These are phyloP conservation scores for Calocybe gambosa DNA, from an alignment of 1,284 basidiomycete genomes.

Conservation along the genomic window DNA sequence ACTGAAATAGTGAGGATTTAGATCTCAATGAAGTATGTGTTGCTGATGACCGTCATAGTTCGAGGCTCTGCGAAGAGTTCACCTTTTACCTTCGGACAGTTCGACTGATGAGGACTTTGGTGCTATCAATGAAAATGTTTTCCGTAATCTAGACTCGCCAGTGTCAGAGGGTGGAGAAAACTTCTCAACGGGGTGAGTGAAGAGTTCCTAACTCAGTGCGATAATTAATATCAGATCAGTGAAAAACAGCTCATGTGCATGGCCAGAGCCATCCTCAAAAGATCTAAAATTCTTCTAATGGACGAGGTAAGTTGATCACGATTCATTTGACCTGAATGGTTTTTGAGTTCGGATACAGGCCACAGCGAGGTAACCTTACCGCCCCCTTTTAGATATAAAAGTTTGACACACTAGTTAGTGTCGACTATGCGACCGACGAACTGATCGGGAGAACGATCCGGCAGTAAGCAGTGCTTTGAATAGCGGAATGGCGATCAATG, in stretches of 20 bases:
- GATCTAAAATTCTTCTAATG: conserved; percentile 74
- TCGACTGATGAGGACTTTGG: conserved; percentile 45
- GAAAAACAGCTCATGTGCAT: conserved; percentile 84
- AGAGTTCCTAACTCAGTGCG: background rate
- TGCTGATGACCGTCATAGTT: conserved; percentile 45
- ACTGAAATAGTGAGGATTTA: conserved; percentile 58
- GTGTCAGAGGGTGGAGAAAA: conserved; percentile 92
- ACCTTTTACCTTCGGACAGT: conserved; percentile 67
- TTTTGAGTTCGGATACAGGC: conserved; percentile 34
- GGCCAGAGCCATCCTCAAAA: conserved; percentile 76
- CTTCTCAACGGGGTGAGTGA: conserved; percentile 76
- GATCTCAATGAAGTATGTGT: background rate
- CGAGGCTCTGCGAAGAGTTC: conserved; percentile 83
- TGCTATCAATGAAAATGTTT: conserved; percentile 74
- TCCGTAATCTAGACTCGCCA: conserved; percentile 78
- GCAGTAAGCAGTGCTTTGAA: conserved; percentile 42
- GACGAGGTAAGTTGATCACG: conserved; percentile 54
- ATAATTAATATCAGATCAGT: conserved; percentile 24
- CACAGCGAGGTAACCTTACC: conserved; percentile 48
- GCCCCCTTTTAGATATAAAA: background rate
- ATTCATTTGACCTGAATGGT: background rate
- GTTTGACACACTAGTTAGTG: conserved; percentile 29
- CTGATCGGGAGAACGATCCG: conserved; percentile 69
- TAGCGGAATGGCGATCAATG: background rate
- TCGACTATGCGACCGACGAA: conserved; percentile 76